Evolutionary conservation across 345 rosid species (phyloP), one percentile per base, ranked within the genome.

Genomic region (Eucalyptus sp.): DNA sequence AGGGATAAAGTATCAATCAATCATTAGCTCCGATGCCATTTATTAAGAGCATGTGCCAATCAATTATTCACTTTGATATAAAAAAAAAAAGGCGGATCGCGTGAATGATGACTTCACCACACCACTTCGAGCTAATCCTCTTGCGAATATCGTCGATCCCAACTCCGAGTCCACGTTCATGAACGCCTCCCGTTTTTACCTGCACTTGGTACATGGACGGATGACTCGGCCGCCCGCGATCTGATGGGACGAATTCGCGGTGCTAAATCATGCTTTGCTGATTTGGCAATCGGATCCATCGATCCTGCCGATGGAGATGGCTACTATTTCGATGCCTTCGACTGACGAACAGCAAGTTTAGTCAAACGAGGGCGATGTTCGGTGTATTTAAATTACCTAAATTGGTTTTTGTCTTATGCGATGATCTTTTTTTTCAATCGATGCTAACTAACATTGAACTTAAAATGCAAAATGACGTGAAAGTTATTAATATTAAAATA

Each of bases 201-300:
- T 12, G 8, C 7, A 0, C 4, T 29, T 29, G 15, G 16, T 62
- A 12, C 17, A 1, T 56, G 62, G 7, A 6, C 15, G 68, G 68
- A 62, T 62, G 68, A 62, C 33, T 62, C 33, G 68, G 68, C 68
- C 68, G n/a, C 68, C 68, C 33, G 33, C 16, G 68, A 62, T 62
- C 33, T 12, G 68, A 62, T 62, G 68, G 31, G 33, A 62, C 33
- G 17, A 12, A 6, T 27, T 27, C 16, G 33, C 14, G 33, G 16
- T 0, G 33, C 33, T 12, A 29, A 29, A 0, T 27, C 68, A 29
- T 12, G 29, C 64, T 10, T 25, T 41, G 29, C n/a, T 60, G n/a
- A 25, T 11, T 60, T 60, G 66, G 66, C 15, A 60, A 60, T 60
- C 14, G 66, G 66, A 12, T 1, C 68, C n/a, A 6, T 62, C 31